Percentiles rank a stretch among this genome's conserved stretches.
These are phyloP conservation scores for Smallanthus sonchifolius DNA, from an alignment of 129 eudicot genomes.

Conservation along the genomic window DNA sequence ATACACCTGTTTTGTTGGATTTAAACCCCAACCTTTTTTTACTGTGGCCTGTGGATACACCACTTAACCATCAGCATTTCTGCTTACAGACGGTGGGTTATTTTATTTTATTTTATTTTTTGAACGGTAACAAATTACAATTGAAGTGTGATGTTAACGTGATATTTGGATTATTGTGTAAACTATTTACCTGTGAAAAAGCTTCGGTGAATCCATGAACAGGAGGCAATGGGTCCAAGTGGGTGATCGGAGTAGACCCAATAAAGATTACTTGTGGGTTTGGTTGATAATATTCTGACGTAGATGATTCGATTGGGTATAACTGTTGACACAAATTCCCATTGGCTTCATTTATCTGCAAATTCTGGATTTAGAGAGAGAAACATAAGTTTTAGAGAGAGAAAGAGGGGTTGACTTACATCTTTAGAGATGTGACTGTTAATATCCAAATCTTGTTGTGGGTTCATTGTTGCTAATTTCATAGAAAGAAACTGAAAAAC, in stretches of 20 bases:
- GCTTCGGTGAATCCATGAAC: conserved; percentile 52
- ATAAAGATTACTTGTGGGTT: conserved; percentile 37
- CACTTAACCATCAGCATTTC: no score
- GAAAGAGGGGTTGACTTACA: conserved; percentile 43
- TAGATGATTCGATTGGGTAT: conserved; percentile 59
- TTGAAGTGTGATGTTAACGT: background rate
- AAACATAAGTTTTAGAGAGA: background rate
- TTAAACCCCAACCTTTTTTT: no score
- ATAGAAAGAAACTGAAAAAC: conserved; percentile 73
- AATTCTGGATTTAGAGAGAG: background rate
- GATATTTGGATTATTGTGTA: background rate
- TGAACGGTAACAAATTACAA: no score
- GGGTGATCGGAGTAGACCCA: conserved; percentile 35
- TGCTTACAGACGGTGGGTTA: no score
- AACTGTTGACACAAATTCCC: conserved; percentile 44
- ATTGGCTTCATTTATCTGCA: conserved; percentile 52
- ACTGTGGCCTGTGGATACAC: no score
- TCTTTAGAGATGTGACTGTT: conserved; percentile 57
- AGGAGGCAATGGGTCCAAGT: conserved; percentile 47
- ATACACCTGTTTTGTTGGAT: no score
- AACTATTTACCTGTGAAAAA: conserved; percentile 51
- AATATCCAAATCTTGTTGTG: conserved; percentile 55
- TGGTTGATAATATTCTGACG: conserved; percentile 53
- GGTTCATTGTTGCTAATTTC: conserved; percentile 83
- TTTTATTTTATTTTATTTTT: no score